Evolutionary conservation across 495 filamentous ascomycete genomes (phyloP).

Genomic region (Xylaria curta): DNA sequence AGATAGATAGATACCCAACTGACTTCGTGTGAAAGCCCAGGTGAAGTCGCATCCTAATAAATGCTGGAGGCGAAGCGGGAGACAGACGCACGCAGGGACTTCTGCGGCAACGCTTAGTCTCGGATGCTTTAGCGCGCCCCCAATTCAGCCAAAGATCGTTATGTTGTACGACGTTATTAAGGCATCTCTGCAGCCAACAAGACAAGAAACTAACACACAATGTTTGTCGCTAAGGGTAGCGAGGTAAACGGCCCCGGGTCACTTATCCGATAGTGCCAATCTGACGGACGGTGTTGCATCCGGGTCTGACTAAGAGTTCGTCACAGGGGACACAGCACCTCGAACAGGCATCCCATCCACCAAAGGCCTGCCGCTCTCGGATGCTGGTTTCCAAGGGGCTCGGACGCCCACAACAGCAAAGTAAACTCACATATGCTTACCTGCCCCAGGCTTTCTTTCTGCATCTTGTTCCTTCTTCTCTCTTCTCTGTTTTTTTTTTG

Average conservation of each 20-base stretch:
- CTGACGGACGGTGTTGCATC: constrained; percentile 18
- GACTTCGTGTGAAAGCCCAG: neutral
- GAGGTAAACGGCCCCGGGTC: neutral
- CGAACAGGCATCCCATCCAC: constrained; percentile 17
- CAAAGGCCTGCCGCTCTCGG: neutral
- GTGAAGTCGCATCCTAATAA: neutral
- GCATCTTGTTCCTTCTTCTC: neutral
- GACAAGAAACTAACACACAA: neutral
- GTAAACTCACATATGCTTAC: constrained; percentile 21
- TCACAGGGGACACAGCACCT: constrained; percentile 10
- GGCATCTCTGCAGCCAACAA: constrained; percentile 12
- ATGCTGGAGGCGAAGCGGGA: neutral
- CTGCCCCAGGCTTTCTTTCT: constrained; percentile 1
- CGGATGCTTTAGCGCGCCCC: neutral
- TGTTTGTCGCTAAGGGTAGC: neutral
- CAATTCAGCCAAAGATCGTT: neutral
- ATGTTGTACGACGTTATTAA: neutral
- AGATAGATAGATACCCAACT: neutral
- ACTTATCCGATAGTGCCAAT: constrained; percentile 14
- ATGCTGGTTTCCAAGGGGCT: neutral
- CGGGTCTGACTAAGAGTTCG: constrained; percentile 25
- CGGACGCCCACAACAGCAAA: constrained; percentile 2
- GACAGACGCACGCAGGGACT: neutral
- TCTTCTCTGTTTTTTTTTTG: neutral
- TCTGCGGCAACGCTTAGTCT: neutral